Conservation (phyloP, 2,329 filamentous ascomycete genomes). For the Fusarium oligoseptatum region DNA sequence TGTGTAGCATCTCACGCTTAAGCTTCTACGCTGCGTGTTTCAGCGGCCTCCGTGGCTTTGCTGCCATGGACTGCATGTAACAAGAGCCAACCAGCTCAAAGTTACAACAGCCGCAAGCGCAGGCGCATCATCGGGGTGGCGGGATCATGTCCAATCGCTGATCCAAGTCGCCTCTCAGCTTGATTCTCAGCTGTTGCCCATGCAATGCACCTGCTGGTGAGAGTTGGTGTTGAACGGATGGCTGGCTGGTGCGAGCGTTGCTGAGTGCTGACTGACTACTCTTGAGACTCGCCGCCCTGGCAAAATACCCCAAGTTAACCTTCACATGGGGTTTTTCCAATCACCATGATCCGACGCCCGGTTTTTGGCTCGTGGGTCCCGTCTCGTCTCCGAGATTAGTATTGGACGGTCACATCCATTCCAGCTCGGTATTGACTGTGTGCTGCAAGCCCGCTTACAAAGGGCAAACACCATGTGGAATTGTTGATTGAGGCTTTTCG, state of each 20-base stretch:
- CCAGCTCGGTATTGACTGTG: background rate
- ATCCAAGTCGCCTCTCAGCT: background rate
- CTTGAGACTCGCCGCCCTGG: constrained; percentile 2
- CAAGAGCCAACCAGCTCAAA: background rate
- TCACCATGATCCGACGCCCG: background rate
- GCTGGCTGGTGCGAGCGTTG: background rate
- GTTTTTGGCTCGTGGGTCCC: background rate
- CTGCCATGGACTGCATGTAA: background rate
- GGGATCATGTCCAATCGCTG: constrained; percentile 3
- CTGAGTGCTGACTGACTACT: background rate
- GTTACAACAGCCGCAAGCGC: background rate
- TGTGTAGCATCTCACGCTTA: constrained; percentile 11
- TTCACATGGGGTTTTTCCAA: constrained; percentile 21
- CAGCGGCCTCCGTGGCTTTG: background rate
- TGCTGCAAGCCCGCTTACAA: background rate
- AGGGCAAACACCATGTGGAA: constrained; percentile 1
- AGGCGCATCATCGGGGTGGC: background rate
- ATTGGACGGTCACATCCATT: background rate
- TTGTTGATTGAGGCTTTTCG: background rate
- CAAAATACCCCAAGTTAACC: background rate
- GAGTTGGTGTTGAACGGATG: background rate
- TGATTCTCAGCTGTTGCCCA: constrained; percentile 9
- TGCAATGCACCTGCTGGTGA: background rate
- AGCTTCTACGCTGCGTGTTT: constrained; percentile 4
- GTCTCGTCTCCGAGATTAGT: background rate